Evolutionary conservation across 108 stramenopile genomes (phyloP).

Genomic region (Cyclotella atomus): DNA sequence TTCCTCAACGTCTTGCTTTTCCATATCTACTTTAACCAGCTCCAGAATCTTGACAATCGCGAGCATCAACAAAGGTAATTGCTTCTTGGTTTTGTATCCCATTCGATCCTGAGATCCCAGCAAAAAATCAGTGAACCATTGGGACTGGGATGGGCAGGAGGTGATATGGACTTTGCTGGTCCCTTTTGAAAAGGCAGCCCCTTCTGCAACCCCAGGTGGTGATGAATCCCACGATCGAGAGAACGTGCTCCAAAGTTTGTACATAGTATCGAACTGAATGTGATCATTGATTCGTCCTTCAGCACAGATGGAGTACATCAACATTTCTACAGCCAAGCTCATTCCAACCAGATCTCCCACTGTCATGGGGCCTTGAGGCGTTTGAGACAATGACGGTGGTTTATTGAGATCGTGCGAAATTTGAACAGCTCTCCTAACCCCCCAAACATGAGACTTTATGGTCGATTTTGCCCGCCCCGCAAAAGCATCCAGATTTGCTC

Average conservation of each 20-base stretch:
- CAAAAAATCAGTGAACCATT: constrained; percentile 15
- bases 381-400: neutral
- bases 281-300: neutral
- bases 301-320: neutral
- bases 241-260: neutral
- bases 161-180: neutral
- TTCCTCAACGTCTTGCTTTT: neutral
- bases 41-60: neutral
- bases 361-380: constrained; percentile 5
- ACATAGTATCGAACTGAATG: constrained; percentile 14
- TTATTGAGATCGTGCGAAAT: neutral
- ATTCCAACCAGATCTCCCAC: constrained; percentile 15
- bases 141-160: constrained; percentile 20
- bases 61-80: neutral
- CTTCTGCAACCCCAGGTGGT: constrained; percentile 11
- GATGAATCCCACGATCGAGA: constrained; percentile 17
- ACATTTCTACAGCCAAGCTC: constrained; percentile 19
- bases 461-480: neutral
- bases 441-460: neutral
- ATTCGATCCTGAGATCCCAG: neutral
- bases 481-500: constrained; percentile 19
- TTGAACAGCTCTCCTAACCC: neutral
- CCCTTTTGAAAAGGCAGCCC: neutral
- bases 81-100: neutral
- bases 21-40: neutral